Evolutionary conservation across 345 rosid species (phyloP).

Genomic region (Draba incana): DNA sequence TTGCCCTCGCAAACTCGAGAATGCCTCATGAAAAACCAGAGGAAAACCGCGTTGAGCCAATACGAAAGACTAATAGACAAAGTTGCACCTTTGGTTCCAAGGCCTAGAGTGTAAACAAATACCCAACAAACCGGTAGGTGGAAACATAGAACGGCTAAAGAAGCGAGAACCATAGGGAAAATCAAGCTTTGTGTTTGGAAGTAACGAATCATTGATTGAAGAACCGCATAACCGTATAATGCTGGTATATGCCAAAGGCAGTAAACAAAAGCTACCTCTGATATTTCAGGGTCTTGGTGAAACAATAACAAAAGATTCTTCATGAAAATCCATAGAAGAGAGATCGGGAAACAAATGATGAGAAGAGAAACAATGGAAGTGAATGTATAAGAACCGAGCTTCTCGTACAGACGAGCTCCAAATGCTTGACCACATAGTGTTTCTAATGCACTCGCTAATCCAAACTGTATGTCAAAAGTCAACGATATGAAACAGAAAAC

Average conservation of each 20-base stretch:
- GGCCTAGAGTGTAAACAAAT: conserved; percentile 6
- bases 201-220: conserved; percentile 21
- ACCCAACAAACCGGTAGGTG: conserved; percentile 32
- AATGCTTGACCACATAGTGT: conserved; percentile 75
- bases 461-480: conserved; percentile 29
- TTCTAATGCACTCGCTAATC: conserved; percentile 71
- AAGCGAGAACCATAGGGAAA: conserved; percentile 22
- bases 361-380: conserved; percentile 29
- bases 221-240: conserved; percentile 34
- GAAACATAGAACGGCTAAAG: conserved; percentile 14
- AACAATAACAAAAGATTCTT: conserved; percentile 8
- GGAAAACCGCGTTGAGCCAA: conserved; percentile 26
- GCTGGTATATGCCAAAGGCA: conserved; percentile 34
- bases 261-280: conserved; percentile 18
- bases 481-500: no score
- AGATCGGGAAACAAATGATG: conserved; percentile 23
- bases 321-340: conserved; percentile 32
- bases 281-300: conserved; percentile 24
- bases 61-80: conserved; percentile 21
- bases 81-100: conserved; percentile 38
- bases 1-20: conserved; percentile 20
- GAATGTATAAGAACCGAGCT: conserved; percentile 26
- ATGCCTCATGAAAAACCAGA: conserved; percentile 19
- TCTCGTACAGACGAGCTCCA: conserved; percentile 59
- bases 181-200: conserved; percentile 34